Evolutionary conservation across 176 grass and related monocot species (phyloP), one percentile per base, ranked within the genome.

Genomic region (Phragmites australis): DNA sequence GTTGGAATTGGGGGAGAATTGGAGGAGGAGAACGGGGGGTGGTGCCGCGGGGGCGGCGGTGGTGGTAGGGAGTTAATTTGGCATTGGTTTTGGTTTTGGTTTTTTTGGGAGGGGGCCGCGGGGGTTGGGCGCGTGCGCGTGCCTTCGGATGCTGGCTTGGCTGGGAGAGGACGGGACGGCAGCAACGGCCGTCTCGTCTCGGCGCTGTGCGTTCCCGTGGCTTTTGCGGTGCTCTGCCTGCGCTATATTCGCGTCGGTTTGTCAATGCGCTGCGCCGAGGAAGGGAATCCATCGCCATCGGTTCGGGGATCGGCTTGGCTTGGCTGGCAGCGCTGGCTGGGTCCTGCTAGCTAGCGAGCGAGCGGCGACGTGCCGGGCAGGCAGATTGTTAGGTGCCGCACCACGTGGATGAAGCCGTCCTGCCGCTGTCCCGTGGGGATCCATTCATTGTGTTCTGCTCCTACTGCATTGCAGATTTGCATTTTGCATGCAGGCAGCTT

Each of bases 21-120:
- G 73, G 75, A 26, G 73, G 27, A 64, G 71, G 63, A 14, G 42
- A 69, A 22, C 59, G 48, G 27, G 40, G 5, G 26, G n/a, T 8
- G 76, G 32, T 3, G 66, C 66, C 66, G 66, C 66, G 43, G 68
- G 72, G 78, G 53, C 5, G 64, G 16, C 6, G 70, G 9, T 26
- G 72, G 54, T 8, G 81, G 74, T 26, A 74, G 42, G 25, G 83
- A 86, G 74, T 82, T 76, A 82, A 79, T 90, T 59, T 61, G 82
- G 76, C 49, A 76, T 76, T 25, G 23, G 44, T 51, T 37, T 50
- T 25, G 23, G 44, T 51, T 37, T 50, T 78, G n/a, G 18, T 62
- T 65, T 57, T 76, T 68, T 74, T 47, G 9, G 70, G 10, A 9
- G 11, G 25, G 56, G 66, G 44, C 23, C 7, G 50, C 37, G 47